These are phyloP conservation scores for Ustilago lituana DNA, from an alignment of 1,284 basidiomycete genomes.

Conservation along the genomic window DNA sequence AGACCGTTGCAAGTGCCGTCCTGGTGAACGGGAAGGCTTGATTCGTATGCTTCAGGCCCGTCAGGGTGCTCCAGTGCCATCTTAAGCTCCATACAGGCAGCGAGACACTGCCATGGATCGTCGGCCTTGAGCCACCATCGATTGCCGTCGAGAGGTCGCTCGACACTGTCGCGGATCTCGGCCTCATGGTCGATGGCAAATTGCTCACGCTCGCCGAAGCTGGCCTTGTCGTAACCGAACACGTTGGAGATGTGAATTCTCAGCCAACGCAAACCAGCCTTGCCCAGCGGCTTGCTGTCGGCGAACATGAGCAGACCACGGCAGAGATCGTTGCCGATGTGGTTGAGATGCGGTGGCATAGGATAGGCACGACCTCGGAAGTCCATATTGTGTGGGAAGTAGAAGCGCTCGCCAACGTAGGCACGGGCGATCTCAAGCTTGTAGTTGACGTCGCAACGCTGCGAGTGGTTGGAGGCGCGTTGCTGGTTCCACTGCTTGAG, in stretches of 20 bases:
- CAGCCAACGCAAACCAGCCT: constrained; percentile 82
- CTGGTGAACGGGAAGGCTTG: constrained; percentile 90
- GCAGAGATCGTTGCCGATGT: constrained; percentile 93
- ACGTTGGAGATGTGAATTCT: constrained; percentile 94
- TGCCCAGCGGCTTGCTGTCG: constrained; percentile 81
- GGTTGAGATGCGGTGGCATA: constrained; percentile 92
- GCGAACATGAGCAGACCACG: constrained; percentile 89
- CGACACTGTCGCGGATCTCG: constrained; percentile 84
- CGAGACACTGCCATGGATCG: constrained; percentile 97
- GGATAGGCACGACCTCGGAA: constrained; percentile 98
- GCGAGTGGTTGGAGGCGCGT: constrained; percentile 74
- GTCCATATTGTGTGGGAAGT: constrained; percentile 96
- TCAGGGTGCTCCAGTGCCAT: constrained; percentile 74
- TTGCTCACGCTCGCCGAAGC: constrained; percentile 85
- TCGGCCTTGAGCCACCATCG: constrained; percentile 82
- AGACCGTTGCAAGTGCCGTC: constrained; percentile 98
- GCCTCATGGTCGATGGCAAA: constrained; percentile 81
- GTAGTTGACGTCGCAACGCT: constrained; percentile 93
- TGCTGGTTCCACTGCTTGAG: constrained; percentile 72
- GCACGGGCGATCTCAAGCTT: constrained; percentile 95
- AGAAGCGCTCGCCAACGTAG: constrained; percentile 86
- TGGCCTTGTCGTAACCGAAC: constrained; percentile 93
- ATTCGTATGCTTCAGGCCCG: constrained; percentile 78
- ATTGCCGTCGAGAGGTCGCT: constrained; percentile 69
- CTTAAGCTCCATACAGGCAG: constrained; percentile 86